These are phyloP conservation scores for Hexamita inflata DNA, from an alignment of 208 protist species.

Conservation along the genomic window DNA sequence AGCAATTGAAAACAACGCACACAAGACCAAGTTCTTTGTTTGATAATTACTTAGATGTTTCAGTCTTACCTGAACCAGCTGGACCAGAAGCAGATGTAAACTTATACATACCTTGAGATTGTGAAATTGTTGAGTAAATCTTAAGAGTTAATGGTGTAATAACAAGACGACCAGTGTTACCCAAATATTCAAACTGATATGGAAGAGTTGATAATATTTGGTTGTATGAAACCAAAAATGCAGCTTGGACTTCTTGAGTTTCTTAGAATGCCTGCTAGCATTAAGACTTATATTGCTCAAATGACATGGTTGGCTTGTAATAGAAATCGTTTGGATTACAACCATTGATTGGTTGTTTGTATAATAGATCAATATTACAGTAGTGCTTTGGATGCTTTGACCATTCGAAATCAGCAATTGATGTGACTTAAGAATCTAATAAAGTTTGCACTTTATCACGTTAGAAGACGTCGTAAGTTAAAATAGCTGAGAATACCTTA, in stretches of 20 bases:
- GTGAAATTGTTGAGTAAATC: constrained; percentile 88
- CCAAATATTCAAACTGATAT: constrained; percentile 91
- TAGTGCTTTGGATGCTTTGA: constrained; percentile 69
- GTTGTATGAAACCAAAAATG: constrained; percentile 25
- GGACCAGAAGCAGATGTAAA: constrained; percentile 83
- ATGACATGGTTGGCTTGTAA: no score
- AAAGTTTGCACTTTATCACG: constrained; percentile 73
- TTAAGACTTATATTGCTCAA: no score
- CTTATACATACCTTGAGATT: constrained; percentile 72
- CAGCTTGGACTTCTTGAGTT: no score
- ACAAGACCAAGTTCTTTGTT: constrained; percentile 78
- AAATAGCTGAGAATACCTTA: constrained; percentile 73
- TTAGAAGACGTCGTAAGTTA: constrained; percentile 82
- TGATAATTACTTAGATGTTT: constrained; percentile 91
- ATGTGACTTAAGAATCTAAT: constrained; percentile 59
- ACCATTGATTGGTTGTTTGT: no score
- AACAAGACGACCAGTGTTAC: constrained; percentile 79
- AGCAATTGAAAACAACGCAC: constrained; percentile 93
- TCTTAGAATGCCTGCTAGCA: no score
- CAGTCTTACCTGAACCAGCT: constrained; percentile 91
- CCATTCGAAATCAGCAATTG: constrained; percentile 77
- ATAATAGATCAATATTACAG: no score
- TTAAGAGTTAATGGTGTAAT: constrained; percentile 86
- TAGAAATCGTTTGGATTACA: no score
- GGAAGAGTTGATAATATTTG: constrained; percentile 69